Evolutionary conservation across 2,329 filamentous ascomycete species (phyloP).

Genomic region (Fusarium lateritium): DNA sequence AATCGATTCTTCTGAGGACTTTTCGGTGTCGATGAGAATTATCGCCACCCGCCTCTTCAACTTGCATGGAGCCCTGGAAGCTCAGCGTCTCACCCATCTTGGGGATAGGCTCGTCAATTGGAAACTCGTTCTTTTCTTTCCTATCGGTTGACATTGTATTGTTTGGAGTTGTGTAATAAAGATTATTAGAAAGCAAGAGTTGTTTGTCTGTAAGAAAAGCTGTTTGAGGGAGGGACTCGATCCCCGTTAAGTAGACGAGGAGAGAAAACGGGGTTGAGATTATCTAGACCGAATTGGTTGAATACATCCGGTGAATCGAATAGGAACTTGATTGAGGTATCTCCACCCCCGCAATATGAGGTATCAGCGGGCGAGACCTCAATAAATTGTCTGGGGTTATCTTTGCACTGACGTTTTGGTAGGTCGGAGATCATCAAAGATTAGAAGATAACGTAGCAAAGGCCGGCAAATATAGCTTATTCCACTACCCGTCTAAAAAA

Average conservation of each 20-base stretch:
- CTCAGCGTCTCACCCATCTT: constrained; percentile 38
- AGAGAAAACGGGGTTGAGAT: not conserved
- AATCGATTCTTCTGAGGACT: constrained; percentile 36
- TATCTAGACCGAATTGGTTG: constrained; percentile 6
- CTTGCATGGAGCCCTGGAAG: constrained; percentile 26
- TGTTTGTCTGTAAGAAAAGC: not conserved
- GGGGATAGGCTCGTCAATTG: constrained; percentile 9
- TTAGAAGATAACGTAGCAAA: not conserved
- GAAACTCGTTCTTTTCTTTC: constrained; percentile 10
- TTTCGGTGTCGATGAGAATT: not conserved
- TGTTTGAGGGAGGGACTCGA: not conserved
- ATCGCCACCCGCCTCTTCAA: constrained; percentile 22
- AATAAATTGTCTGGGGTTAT: constrained; percentile 19
- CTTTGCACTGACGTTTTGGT: not conserved
- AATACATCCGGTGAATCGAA: not conserved
- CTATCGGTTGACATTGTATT: constrained; percentile 18
- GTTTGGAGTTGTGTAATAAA: not conserved
- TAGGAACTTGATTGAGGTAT: not conserved
- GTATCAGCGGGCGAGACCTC: not conserved
- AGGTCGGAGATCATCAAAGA: not conserved
- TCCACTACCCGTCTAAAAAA: constrained; percentile 15
- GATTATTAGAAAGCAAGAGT: not conserved
- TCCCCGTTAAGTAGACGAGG: constrained; percentile 17
- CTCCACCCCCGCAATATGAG: constrained; percentile 31
- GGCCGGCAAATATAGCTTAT: constrained; percentile 1